Conservation (phyloP, 2,329 filamentous ascomycete genomes). For the Fusarium denticulatum region DNA sequence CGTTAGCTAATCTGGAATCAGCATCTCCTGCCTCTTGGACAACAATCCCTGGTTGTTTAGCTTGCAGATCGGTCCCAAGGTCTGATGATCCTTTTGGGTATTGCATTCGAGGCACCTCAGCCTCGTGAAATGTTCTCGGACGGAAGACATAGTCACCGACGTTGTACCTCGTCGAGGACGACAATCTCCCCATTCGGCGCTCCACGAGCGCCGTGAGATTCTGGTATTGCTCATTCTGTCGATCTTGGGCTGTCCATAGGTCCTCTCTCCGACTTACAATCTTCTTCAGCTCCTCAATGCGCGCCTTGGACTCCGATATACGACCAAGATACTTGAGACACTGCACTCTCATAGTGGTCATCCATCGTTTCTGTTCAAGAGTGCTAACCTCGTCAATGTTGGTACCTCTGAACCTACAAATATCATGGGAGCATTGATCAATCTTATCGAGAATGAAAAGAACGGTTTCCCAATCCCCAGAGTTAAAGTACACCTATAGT, state of each 20-base stretch:
- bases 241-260: background rate
- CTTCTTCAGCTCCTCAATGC: background rate
- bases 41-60: rapidly evolving
- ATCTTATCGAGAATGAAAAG: background rate
- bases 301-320: background rate
- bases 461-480: background rate
- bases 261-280: background rate
- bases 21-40: background rate
- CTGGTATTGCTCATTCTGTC: background rate
- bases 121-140: background rate
- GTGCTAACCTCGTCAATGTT: background rate
- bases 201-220: background rate
- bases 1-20: background rate
- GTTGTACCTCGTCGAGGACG: background rate
- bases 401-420: background rate
- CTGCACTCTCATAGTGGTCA: background rate
- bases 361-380: background rate
- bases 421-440: background rate
- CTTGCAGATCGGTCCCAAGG: background rate
- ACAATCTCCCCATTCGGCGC: background rate
- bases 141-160: background rate
- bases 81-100: background rate
- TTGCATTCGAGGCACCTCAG: background rate
- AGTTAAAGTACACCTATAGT: background rate
- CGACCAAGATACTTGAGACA: background rate